phyloP scores from a whole-genome alignment of 177 flowering plant genomes.

The Vitis hybrid region DNA sequence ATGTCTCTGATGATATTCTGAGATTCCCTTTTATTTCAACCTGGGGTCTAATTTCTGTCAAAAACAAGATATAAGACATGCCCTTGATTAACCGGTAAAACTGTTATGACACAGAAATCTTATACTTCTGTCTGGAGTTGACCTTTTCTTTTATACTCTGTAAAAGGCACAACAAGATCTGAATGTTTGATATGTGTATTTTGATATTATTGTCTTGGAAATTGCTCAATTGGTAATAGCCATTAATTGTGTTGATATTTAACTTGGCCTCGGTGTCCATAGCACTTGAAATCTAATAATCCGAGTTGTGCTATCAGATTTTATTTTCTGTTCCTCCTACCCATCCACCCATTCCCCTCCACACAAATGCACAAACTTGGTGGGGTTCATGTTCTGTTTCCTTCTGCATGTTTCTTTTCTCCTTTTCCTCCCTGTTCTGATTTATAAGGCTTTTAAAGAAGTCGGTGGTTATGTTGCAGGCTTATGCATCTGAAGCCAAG shows the following conservation, averaged over 20 bases:
- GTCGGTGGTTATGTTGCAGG: slow-evolving; percentile 48
- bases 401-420: neutral
- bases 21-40: neutral
- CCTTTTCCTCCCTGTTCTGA: slow-evolving; percentile 1
- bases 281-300: neutral
- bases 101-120: neutral
- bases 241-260: neutral
- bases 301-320: neutral
- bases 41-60: neutral
- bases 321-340: neutral
- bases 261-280: too few relatives aligned
- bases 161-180: neutral
- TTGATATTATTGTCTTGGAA: neutral
- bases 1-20: neutral
- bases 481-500: slow-evolving; percentile 80
- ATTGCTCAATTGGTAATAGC: neutral
- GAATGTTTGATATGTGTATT: neutral
- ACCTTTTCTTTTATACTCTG: neutral
- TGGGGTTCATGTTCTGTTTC: neutral
- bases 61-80: neutral
- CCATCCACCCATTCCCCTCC: too few relatives aligned
- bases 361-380: too few relatives aligned
- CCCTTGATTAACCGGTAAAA: neutral
- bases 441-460: neutral
- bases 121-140: neutral